These are phyloP conservation scores for Symmetrospora coprosmae DNA, from an alignment of 768 basidiomycete species.

Conservation along the genomic window DNA sequence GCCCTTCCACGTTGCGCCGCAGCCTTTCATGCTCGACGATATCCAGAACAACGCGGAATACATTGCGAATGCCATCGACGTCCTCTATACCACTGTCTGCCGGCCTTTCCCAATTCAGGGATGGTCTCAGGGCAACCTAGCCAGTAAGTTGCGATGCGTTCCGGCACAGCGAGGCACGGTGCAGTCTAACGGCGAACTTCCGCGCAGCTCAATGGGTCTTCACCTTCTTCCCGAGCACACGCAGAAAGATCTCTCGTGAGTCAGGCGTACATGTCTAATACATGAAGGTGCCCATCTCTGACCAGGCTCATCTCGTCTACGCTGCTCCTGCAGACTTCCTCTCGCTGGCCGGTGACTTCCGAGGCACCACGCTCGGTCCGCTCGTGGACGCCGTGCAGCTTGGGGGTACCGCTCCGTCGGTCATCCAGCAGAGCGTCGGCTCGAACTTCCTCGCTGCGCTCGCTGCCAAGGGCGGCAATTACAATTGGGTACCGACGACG, in stretches of 20 bases:
- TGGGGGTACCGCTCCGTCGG: background rate
- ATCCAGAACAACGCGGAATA: constrained; percentile 20
- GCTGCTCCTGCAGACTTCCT: too few relatives aligned
- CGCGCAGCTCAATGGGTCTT: constrained; percentile 13
- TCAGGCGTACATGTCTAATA: too few relatives aligned
- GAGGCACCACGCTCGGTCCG: constrained; percentile 4
- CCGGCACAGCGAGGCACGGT: too few relatives aligned
- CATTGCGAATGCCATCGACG: constrained; percentile 7
- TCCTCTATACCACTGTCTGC: background rate
- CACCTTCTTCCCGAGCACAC: constrained; percentile 16
- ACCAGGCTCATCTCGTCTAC: too few relatives aligned
- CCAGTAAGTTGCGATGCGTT: background rate
- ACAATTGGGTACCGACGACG: constrained; percentile 18
- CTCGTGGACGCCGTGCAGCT: background rate
- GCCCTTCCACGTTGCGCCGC: background rate
- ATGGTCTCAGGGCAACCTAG: constrained; percentile 6
- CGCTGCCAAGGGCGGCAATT: constrained; percentile 1
- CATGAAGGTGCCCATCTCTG: too few relatives aligned
- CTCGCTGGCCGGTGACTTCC: constrained; percentile 16
- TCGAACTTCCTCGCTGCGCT: constrained; percentile 15
- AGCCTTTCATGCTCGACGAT: constrained; percentile 15
- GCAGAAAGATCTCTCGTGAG: constrained; percentile 8
- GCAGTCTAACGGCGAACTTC: background rate
- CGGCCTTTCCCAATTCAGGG: constrained; percentile 1
- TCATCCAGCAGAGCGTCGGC: constrained; percentile 7